Evolutionary conservation across 495 filamentous ascomycete species (phyloP).

Genomic region (Barbatosphaeria neglecta): DNA sequence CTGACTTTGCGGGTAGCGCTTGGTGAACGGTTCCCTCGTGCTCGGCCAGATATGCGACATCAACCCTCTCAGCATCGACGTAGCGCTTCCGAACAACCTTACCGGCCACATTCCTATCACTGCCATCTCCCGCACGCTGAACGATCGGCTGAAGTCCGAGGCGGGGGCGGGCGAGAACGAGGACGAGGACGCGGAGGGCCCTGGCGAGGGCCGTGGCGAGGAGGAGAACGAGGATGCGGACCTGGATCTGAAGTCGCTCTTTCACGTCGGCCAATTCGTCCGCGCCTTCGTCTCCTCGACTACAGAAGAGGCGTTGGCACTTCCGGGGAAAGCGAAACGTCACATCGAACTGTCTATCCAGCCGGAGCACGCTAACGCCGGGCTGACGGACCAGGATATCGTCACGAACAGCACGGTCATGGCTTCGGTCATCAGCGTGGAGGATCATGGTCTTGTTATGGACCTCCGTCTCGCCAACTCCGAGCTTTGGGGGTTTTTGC

Average conservation of each 20-base stretch:
- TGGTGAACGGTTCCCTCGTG: constrained; percentile 73
- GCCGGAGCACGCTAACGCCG: constrained; percentile 62
- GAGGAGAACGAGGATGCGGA: constrained; percentile 39
- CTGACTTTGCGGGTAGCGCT: constrained; percentile 53
- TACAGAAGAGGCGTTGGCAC: constrained; percentile 36
- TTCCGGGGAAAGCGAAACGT: constrained; percentile 54
- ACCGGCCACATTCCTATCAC: constrained; percentile 83
- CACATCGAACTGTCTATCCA: constrained; percentile 76
- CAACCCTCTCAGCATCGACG: constrained; percentile 59
- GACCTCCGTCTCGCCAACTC: constrained; percentile 65
- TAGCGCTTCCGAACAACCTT: constrained; percentile 86
- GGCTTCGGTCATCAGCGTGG: constrained; percentile 77
- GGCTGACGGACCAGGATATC: constrained; percentile 56
- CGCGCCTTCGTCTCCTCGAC: constrained; percentile 75
- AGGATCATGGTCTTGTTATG: constrained; percentile 94
- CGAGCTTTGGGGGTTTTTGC: constrained; percentile 68
- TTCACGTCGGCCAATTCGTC: constrained; percentile 79
- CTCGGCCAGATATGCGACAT: constrained; percentile 79
- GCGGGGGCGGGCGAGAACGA: constrained; percentile 43
- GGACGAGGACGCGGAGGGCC: constrained; percentile 36
- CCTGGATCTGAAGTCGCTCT: constrained; percentile 59
- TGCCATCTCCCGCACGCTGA: constrained; percentile 58
- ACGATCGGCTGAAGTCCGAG: constrained; percentile 50
- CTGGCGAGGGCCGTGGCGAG: too few species aligned
- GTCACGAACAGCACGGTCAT: constrained; percentile 65